A percentile compares a stretch with the other conserved stretches of the same genome.
These are phyloP conservation scores for Chlorella sp. DNA, from an alignment of 139 green algal species.

Conservation along the genomic window DNA sequence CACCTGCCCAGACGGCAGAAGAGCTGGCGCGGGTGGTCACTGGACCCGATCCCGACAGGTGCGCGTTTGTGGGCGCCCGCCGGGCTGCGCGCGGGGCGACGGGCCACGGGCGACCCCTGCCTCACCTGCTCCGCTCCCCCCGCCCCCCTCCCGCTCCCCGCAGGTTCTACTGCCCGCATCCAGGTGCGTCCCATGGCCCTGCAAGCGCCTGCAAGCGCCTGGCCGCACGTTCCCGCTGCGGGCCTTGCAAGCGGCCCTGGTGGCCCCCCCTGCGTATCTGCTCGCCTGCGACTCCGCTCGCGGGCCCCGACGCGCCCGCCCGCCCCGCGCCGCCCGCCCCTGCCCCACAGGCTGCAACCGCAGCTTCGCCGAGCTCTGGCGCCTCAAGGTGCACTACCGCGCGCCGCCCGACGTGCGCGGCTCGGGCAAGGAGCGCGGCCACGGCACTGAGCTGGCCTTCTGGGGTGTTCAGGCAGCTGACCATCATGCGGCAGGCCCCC, in stretches of 20 bases:
- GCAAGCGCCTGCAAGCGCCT: not conserved
- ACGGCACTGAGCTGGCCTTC: conserved; percentile 80
- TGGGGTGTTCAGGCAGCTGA: too few relatives aligned
- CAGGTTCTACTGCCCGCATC: conserved; percentile 50
- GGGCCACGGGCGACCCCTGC: too few relatives aligned
- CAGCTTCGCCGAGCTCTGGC: conserved; percentile 85
- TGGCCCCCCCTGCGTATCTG: not conserved
- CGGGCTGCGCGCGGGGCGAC: too few relatives aligned
- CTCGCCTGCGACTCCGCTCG: not conserved
- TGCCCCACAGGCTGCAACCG: conserved; percentile 70
- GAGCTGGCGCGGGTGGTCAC: conserved; percentile 34
- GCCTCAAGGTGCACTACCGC: conserved; percentile 81
- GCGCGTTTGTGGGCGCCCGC: not conserved
- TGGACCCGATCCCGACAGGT: conserved; percentile 43
- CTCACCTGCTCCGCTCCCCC: not conserved
- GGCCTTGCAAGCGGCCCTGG: not conserved
- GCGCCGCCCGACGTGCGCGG: conserved; percentile 82
- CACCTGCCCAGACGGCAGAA: conserved; percentile 9
- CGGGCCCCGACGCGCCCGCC: not conserved
- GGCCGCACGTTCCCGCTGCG: not conserved
- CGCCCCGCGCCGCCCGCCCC: not conserved
- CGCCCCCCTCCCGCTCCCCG: not conserved
- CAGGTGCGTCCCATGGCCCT: not conserved
- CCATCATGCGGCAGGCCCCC: too few relatives aligned
- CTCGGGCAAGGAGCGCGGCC: conserved; percentile 83